Base-by-base conservation (phyloP, 495 filamentous ascomycete genomes). In the Lasiosphaeria miniovina region DNA sequence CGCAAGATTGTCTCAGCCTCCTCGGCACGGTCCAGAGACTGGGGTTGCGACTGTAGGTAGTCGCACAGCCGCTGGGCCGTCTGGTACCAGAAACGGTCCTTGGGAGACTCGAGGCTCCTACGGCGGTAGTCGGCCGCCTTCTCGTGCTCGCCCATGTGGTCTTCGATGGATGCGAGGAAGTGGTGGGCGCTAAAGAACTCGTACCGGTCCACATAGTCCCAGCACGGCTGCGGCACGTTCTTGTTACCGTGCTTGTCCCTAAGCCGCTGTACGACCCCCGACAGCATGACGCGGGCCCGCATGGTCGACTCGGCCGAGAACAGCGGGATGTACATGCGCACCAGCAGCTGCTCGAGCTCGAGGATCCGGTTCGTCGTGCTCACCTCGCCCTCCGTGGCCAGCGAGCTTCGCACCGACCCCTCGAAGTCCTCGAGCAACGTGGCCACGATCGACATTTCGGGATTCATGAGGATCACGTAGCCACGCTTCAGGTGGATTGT, bases 401-500 rank as follows among this genome's bases (percentile, higher is more conserved):
- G 36, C 5, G 57, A 62, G 2, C 33, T 14, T 0, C 48, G 24
- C 14, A 69, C 51, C 0, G 48, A 53, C 1, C 6, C 15, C 0
- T 17, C 50, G 32, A 71, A 69, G 36, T 71, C 68, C 5, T 4
- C 0, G 0, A 72, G 7, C 0, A 72, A 24, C 4, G 38, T 58
- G n/a, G 31, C 41, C 4, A 62, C 62, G 50, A 66, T 58, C 11
- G 40, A 2, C 15, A 54, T 49, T 0, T 55, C 40, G 10, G 66
- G 60, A 36, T 64, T 55, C 40, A 69, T 61, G 3, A 71, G 52
- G 5, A 70, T 71, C 5, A 69, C 70, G 24, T 69, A 71, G 4
- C 70, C 70, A 4, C 70, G 64, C 34, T 65, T 64, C 41, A 72
- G 60, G 52, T 72, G 70, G 48, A 71, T 71, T n/a, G 70, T 68